Evolutionary conservation across 148 eudicot species (phyloP).

Genomic region (Camellia lanceoleosa): DNA sequence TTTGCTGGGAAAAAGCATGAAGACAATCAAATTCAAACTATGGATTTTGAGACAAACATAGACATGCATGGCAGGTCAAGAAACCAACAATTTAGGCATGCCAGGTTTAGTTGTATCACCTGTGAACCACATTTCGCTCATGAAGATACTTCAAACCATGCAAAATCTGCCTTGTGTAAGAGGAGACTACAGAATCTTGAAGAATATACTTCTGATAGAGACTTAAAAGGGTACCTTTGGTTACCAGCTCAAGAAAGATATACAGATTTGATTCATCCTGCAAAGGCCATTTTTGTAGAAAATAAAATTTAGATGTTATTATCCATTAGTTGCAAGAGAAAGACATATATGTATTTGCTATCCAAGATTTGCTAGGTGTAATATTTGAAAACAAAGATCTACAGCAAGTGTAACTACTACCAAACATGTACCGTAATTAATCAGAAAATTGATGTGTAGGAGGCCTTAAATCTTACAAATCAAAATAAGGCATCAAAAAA

Average conservation of each 20-base stretch:
- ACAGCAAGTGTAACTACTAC: background rate
- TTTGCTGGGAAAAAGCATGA: background rate
- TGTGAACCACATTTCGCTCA: constrained; percentile 76
- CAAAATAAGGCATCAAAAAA: background rate
- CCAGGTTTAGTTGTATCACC: constrained; percentile 36
- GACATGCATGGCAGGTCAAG: background rate
- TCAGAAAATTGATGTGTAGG: background rate
- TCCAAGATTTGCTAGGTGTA: background rate
- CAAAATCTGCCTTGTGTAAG: constrained; percentile 86
- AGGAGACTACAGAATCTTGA: constrained; percentile 68
- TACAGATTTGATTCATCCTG: constrained; percentile 79
- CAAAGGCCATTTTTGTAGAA: constrained; percentile 18
- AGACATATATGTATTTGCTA: background rate
- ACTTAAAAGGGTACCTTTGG: constrained; percentile 67
- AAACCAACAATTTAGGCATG: background rate
- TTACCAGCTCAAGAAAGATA: constrained; percentile 86
- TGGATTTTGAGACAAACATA: background rate
- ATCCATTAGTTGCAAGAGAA: background rate
- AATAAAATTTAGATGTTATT: background rate
- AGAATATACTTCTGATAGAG: constrained; percentile 62
- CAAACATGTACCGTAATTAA: background rate
- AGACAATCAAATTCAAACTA: background rate
- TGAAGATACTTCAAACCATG: constrained; percentile 93
- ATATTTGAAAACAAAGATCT: constrained; percentile 3
- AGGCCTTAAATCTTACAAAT: background rate